These are phyloP conservation scores for Isabelozyma pseudorhagii DNA, from an alignment of 805 yeast genomes.

Conservation along the genomic window DNA sequence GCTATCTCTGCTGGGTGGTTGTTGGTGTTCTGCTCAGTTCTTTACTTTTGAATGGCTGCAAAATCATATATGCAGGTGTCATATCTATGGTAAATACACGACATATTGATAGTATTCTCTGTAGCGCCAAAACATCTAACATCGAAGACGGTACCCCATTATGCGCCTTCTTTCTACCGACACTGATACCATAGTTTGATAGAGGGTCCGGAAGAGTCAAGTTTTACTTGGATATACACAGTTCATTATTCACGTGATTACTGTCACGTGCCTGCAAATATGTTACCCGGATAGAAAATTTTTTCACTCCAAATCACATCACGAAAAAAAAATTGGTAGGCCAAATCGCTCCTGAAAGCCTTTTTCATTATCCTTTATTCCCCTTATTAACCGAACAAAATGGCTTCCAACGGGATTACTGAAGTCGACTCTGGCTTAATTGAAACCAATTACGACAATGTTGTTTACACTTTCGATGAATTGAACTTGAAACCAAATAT, in stretches of 20 bases:
- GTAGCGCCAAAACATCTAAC: too few relatives aligned
- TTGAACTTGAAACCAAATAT: slow-evolving; percentile 70
- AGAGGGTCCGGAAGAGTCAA: too few relatives aligned
- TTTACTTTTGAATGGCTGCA: too few relatives aligned
- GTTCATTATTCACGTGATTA: background rate
- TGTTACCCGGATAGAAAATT: slow-evolving; percentile 11
- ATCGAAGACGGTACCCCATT: too few relatives aligned
- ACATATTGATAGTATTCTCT: too few relatives aligned
- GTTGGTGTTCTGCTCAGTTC: too few relatives aligned
- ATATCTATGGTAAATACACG: too few relatives aligned
- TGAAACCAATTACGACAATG: slow-evolving; percentile 95
- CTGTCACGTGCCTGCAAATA: background rate
- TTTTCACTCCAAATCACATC: slow-evolving; percentile 4
- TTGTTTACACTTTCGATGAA: slow-evolving; percentile 66
- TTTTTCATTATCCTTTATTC: background rate
- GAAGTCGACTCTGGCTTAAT: slow-evolving; percentile 82
- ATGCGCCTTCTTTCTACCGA: too few relatives aligned
- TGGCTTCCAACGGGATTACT: slow-evolving; percentile 66
- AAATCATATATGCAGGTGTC: too few relatives aligned
- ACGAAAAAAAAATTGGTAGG: background rate
- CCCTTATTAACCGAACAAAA: slow-evolving; percentile 13
- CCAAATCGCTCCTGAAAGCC: background rate
- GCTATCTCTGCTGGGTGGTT: too few relatives aligned
- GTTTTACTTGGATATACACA: background rate
- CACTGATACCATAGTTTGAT: too few relatives aligned